Evolutionary conservation across 495 filamentous ascomycete species (phyloP).

Genomic region (Elaphomyces granulatus): DNA sequence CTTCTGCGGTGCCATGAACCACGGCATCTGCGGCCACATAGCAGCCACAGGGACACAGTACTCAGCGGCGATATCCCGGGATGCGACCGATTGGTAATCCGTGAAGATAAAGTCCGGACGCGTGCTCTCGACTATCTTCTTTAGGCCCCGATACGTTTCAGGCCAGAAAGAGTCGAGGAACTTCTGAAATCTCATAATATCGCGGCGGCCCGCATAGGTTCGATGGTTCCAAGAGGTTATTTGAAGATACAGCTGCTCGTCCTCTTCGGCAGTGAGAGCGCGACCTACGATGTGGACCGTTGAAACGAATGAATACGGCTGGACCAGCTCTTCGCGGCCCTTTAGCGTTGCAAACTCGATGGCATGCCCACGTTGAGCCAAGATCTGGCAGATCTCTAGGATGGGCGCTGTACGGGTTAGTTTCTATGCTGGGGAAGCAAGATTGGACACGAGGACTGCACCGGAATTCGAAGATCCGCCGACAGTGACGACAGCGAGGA

Average conservation of each 20-base stretch:
- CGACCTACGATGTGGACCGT: conserved; percentile 12
- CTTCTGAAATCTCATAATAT: conserved; percentile 17
- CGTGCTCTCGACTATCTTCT: conserved; percentile 10
- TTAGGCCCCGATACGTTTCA: conserved; percentile 18
- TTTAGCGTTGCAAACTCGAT: conserved; percentile 26
- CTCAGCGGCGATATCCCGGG: conserved; percentile 19
- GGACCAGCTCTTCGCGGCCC: conserved; percentile 20
- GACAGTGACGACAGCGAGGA: conserved; percentile 15
- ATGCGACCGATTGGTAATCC: conserved; percentile 27
- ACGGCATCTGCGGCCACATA: conserved; percentile 26
- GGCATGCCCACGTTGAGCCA: conserved; percentile 21
- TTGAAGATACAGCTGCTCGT: conserved; percentile 11
- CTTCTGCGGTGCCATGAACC: conserved; percentile 16
- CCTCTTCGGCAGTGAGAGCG: conserved; percentile 9
- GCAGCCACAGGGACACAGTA: conserved; percentile 21
- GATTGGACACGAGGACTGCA: background rate
- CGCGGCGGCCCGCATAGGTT: conserved; percentile 11
- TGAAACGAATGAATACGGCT: conserved; percentile 16
- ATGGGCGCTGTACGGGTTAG: conserved; percentile 19
- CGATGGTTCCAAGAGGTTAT: too few species aligned
- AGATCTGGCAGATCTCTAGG: conserved; percentile 22
- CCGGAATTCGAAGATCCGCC: conserved; percentile 18
- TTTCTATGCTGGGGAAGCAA: conserved; percentile 7
- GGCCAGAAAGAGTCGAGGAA: conserved; percentile 27
- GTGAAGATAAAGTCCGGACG: conserved; percentile 23